Evolutionary conservation across 1,284 basidiomycete species (phyloP).

Genomic region (Cutaneotrichosporon sp.): DNA sequence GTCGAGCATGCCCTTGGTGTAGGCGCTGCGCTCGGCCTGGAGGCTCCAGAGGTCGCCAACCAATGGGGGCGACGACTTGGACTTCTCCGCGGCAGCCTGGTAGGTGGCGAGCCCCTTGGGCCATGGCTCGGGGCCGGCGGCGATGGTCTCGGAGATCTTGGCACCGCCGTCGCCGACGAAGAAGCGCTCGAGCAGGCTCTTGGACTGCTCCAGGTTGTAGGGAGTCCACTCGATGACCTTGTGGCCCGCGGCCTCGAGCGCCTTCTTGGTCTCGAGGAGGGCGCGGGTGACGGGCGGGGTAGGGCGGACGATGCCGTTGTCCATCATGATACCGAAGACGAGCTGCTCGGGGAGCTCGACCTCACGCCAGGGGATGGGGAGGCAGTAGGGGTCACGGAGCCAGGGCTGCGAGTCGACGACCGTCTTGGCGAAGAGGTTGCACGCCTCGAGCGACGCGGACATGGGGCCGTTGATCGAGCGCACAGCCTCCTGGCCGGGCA

Average conservation of each 20-base stretch:
- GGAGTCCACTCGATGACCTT: slow-evolving; percentile 56
- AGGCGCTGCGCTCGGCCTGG: slow-evolving; percentile 35
- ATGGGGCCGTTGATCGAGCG: slow-evolving; percentile 73
- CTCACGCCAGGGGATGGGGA: slow-evolving; percentile 67
- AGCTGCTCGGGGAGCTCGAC: slow-evolving; percentile 64
- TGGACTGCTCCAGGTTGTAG: slow-evolving; percentile 26
- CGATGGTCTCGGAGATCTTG: slow-evolving; percentile 38
- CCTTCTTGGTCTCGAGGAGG: slow-evolving; percentile 61
- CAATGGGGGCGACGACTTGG: slow-evolving; percentile 18
- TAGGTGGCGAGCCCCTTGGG: slow-evolving; percentile 32
- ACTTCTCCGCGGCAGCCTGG: slow-evolving; percentile 24
- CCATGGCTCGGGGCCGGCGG: slow-evolving; percentile 36
- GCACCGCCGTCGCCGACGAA: slow-evolving; percentile 45
- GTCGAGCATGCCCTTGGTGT: slow-evolving; percentile 36
- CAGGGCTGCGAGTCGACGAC: slow-evolving; percentile 62
- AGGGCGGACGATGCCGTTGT: slow-evolving; percentile 64
- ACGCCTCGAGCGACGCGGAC: slow-evolving; percentile 60
- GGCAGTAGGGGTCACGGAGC: slow-evolving; percentile 65
- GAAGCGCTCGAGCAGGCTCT: slow-evolving; percentile 32
- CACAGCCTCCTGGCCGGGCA: slow-evolving; percentile 70
- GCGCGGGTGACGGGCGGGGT: slow-evolving; percentile 71
- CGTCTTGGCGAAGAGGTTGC: slow-evolving; percentile 62
- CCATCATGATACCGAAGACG: slow-evolving; percentile 57
- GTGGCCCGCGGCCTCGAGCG: slow-evolving; percentile 68
- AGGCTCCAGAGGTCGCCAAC: slow-evolving; percentile 39